These are phyloP conservation scores for Paraconiothyrium brasiliense DNA, from an alignment of 2,329 filamentous ascomycete species.

Conservation along the genomic window DNA sequence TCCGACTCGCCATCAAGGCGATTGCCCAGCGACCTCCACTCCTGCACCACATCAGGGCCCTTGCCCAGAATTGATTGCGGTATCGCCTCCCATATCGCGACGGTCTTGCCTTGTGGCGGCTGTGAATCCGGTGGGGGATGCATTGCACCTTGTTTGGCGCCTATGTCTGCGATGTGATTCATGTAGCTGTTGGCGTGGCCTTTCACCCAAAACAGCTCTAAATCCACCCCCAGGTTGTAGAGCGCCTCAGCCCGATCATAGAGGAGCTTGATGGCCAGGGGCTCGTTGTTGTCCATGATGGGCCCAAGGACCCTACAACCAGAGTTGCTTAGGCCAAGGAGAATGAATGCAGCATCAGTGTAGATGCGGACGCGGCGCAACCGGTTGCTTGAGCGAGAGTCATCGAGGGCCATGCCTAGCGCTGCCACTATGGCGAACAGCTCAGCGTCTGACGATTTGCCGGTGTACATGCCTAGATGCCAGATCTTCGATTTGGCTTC, in stretches of 20 bases:
- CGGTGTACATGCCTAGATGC: conserved; percentile 13
- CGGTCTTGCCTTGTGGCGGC: background rate
- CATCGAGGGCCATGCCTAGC: conserved; percentile 9
- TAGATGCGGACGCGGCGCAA: conserved; percentile 17
- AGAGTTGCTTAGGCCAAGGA: background rate
- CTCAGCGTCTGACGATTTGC: conserved; percentile 15
- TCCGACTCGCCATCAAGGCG: background rate
- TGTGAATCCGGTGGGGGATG: background rate
- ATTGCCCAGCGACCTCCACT: background rate
- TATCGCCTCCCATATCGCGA: background rate
- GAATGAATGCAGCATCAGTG: background rate
- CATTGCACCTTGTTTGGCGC: background rate
- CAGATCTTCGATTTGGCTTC: background rate
- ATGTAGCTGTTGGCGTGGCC: conserved; percentile 17
- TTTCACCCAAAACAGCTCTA: conserved; percentile 29
- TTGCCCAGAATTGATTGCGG: background rate
- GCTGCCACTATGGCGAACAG: conserved; percentile 22
- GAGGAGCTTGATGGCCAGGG: background rate
- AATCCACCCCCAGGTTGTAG: background rate
- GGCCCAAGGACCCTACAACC: background rate
- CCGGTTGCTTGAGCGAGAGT: background rate
- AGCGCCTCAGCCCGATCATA: conserved; percentile 20
- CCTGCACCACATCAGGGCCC: background rate
- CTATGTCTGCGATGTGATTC: conserved; percentile 17
- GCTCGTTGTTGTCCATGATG: background rate